A percentile compares a stretch with the other conserved stretches of the same genome.
phyloP scores from a whole-genome alignment of 768 basidiomycete genomes.

The Boletus pseudopeckii region DNA sequence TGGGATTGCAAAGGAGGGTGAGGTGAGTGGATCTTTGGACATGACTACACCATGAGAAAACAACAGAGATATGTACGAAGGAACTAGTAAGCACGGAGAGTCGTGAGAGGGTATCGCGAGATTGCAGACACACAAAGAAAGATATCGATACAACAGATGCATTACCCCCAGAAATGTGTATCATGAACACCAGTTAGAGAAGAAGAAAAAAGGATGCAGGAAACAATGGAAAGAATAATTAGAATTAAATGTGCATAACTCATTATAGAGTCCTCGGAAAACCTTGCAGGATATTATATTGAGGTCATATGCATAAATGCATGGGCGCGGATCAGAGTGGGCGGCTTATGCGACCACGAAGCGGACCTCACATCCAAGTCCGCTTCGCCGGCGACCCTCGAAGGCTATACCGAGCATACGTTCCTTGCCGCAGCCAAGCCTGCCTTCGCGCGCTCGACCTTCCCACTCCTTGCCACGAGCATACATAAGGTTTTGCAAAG shows the following conservation, averaged over 20 bases:
- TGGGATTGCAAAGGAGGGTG: not conserved
- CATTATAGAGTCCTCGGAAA: constrained; percentile 26
- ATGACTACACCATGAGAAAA: constrained; percentile 3
- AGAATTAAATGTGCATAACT: constrained; percentile 33
- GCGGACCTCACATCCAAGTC: constrained; percentile 42
- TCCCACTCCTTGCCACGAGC: constrained; percentile 45
- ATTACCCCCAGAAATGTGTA: constrained; percentile 4
- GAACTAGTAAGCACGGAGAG: not conserved
- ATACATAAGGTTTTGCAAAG: constrained; percentile 55
- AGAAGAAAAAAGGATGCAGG: not conserved
- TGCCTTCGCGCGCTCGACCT: constrained; percentile 46
- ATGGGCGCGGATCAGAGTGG: not conserved
- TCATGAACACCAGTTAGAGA: not conserved
- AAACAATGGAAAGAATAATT: constrained; percentile 16
- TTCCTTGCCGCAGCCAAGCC: constrained; percentile 54
- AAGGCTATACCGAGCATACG: constrained; percentile 56
- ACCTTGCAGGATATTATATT: constrained; percentile 7
- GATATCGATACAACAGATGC: constrained; percentile 27
- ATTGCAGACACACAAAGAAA: constrained; percentile 15
- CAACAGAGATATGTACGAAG: not conserved
- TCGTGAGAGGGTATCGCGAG: constrained; percentile 19
- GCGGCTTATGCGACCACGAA: constrained; percentile 28
- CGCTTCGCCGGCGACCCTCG: constrained; percentile 58
- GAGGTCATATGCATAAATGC: constrained; percentile 1
- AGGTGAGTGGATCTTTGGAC: not conserved